phyloP scores from a whole-genome alignment of 78 protist genomes.

The Isochrysis galbana region DNA sequence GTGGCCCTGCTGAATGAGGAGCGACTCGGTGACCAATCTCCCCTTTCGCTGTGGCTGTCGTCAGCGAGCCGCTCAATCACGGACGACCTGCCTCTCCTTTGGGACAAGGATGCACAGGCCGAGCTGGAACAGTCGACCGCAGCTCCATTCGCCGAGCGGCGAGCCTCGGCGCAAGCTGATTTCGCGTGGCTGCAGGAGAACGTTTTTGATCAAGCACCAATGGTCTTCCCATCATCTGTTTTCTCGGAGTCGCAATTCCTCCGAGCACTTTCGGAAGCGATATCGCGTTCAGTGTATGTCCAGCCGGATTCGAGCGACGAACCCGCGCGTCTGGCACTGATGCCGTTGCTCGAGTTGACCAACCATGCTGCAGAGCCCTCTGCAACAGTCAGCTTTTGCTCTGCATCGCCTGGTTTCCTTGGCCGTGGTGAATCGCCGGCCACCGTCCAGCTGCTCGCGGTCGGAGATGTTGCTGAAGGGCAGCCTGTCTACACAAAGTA shows the following conservation, averaged over 20 bases:
- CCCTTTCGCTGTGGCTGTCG: neutral
- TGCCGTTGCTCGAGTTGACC: neutral
- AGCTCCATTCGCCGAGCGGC: neutral
- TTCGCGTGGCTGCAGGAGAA: conserved; percentile 1
- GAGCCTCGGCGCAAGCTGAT: neutral
- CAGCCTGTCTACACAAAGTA: neutral
- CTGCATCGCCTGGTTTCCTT: neutral
- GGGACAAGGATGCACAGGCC: neutral
- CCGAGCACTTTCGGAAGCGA: neutral
- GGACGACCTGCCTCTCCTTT: conserved; percentile 1
- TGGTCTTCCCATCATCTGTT: neutral
- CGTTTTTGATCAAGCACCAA: neutral
- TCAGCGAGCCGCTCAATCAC: neutral
- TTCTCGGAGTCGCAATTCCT: neutral
- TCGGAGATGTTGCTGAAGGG: neutral
- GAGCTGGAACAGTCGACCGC: neutral
- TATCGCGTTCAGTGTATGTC: neutral
- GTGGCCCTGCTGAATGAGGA: neutral
- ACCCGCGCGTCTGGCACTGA: neutral
- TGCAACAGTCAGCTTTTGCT: neutral
- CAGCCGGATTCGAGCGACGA: neutral
- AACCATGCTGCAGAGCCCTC: neutral
- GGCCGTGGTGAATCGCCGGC: neutral
- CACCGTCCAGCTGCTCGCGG: neutral
- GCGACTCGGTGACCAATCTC: neutral